These are phyloP conservation scores for Inosperma sp. DNA, from an alignment of 768 basidiomycete species.

Conservation along the genomic window DNA sequence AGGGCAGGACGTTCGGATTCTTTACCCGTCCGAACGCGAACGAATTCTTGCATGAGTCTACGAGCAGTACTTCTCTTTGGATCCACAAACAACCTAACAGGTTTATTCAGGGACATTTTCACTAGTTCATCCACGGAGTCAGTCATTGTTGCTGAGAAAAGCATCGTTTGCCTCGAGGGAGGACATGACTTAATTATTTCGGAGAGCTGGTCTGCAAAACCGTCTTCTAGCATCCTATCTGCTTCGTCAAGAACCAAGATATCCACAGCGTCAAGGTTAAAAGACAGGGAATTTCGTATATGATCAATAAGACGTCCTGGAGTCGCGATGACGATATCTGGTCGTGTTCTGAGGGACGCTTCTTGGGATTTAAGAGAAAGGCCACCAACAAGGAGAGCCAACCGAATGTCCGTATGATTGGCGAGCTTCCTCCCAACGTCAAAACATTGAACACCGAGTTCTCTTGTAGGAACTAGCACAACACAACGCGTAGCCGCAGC, in stretches of 20 bases:
- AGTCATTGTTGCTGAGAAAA: constrained; percentile 99
- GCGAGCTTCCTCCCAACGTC: constrained; percentile 86
- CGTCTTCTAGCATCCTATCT: constrained; percentile 93
- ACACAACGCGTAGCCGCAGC: constrained; percentile 87
- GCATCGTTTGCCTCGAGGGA: constrained; percentile 87
- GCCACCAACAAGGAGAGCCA: constrained; percentile 93
- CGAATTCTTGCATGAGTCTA: constrained; percentile 90
- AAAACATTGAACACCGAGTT: constrained; percentile 93
- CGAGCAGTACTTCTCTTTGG: constrained; percentile 84
- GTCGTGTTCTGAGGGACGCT: constrained; percentile 72
- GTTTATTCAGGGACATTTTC: constrained; percentile 87
- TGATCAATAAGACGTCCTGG: constrained; percentile 98
- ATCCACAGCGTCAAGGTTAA: constrained; percentile 88
- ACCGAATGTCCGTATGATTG: constrained; percentile 80
- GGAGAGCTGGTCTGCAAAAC: constrained; percentile 89
- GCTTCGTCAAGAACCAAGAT: constrained; percentile 96
- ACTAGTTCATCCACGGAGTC: constrained; percentile 94
- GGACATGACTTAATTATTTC: constrained; percentile 95
- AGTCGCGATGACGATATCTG: constrained; percentile 94
- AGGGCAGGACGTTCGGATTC: constrained; percentile 73
- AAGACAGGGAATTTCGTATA: constrained; percentile 89
- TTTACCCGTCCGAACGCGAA: constrained; percentile 79
- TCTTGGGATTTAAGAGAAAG: constrained; percentile 93
- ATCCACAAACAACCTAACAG: constrained; percentile 93
- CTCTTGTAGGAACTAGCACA: constrained; percentile 90